Evolutionary conservation across 2,329 filamentous ascomycete genomes (phyloP), one percentile per base, ranked within the genome.

Genomic region (Colletotrichum echinochloae): DNA sequence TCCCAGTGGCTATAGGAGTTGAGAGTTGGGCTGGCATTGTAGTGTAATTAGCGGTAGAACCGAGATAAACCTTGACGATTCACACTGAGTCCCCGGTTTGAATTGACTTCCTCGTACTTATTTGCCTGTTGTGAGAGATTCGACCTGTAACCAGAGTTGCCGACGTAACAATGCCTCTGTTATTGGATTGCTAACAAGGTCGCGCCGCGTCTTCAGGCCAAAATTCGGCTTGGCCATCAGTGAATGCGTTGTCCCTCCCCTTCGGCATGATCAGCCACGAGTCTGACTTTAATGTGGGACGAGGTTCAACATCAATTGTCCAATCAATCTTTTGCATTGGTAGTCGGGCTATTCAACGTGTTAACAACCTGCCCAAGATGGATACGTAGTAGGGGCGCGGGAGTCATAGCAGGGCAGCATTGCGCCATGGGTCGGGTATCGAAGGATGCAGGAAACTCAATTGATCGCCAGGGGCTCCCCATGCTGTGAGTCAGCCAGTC

Each of bases 331-430:
- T n/a, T 3, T 20, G 20, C 35, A 63, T 55, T 26, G 14, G 28
- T 16, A 35, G 11, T 46, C n/a, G 6, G 9, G 18, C 23, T 55
- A 14, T 16, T 33, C 23, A 41, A 9, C 8, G 12, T 23, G 18
- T 5, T 5, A 8, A 28, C 37, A 26, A 5, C 18, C 9, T 39
- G 30, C 33, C n/a, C n/a, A 33, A 30, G 14, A 33, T n/a, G 30
- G 23, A 8, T 2, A 39, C 39, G 20, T 20, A 33, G 5, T 30
- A 49, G 52, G 48, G 61, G 48, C 35, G 20, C 33, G 30, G 39
- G 54, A 65, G 61, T 66, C 62, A 60, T 23, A 23, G 8, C 61
- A 69, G 48, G 33, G 55, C 62, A 44, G 54, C 23, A 37, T 44
- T 54, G 52, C 54, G 28, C 28, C 52, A 59, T 54, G 33, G 37